Evolutionary conservation across 257 asterid species (phyloP), one percentile per base, ranked within the genome.

Genomic region (Nicotiana undulata): DNA sequence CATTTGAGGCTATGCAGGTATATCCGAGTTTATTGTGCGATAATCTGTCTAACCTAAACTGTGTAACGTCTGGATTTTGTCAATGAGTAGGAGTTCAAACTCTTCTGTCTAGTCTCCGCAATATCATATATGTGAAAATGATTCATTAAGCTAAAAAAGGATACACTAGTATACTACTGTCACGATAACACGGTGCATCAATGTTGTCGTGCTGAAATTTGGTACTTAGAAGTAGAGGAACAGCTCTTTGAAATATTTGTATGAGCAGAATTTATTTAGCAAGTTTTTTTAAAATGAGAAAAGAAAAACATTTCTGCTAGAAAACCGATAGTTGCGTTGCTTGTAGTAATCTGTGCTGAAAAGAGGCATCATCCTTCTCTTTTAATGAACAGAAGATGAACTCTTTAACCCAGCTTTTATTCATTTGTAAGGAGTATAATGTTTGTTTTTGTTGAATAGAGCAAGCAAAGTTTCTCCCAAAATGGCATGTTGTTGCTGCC

Each of bases 1-100:
- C 96, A 46, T 93, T 88, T 81, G 97, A 92, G 89, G 97, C 97
- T 37, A 90, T 92, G 92, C 97, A 91, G 97, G 97, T 93, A 40
- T 58, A 24, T 82, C 61, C 51, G 58, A 31, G 11, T 67, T 55
- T 84, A 7, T 24, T 72, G 60, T 46, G 60, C 78, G 49, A 72
- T 46, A 12, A 72, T 46, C 37, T 72, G 60, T 44, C 59, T 44
- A 70, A 70, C 58, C 20, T 44, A 70, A 20, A 44, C 32, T 22
- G 37, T 24, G 3, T 63, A 22, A 6, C 44, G 16, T 46, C 4
- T 46, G 37, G 22, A 72, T 70, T 15, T 22, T 72, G 40, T 44
- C 60, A 13, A 29, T 1, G 24, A 44, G 58, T 20, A 46, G 40
- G 60, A 46, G 60, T 46, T 72, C 34, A 72, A 22, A 22, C 37